phyloP scores from a whole-genome alignment of 2,329 filamentous ascomycete species.

The Myriosclerotinia scirpicola region DNA sequence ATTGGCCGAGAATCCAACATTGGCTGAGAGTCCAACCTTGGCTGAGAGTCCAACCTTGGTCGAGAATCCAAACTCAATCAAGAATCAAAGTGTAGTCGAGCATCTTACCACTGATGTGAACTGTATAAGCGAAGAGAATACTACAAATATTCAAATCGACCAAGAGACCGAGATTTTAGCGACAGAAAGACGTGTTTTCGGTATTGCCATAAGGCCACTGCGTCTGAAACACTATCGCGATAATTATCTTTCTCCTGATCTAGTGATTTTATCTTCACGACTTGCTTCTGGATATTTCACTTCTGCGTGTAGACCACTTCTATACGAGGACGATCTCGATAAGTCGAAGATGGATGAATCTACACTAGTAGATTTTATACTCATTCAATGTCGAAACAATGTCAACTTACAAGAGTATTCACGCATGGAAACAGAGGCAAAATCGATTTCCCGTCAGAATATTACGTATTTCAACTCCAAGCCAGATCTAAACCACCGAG shows the following conservation, averaged over 20 bases:
- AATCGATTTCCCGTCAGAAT: neutral
- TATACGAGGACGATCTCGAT: neutral
- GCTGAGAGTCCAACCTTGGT: too few species aligned
- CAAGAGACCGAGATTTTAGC: too few species aligned
- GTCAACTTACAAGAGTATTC: neutral
- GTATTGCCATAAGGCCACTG: neutral
- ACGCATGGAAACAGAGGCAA: neutral
- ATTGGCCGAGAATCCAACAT: too few species aligned
- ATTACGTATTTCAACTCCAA: neutral
- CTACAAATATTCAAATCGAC: too few species aligned
- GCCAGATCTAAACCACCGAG: neutral
- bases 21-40: too few species aligned
- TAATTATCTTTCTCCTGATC: neutral
- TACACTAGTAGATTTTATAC: neutral
- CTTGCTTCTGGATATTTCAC: neutral
- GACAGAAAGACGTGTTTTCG: neutral
- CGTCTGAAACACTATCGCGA: too few species aligned
- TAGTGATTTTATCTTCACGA: neutral
- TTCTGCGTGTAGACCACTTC: neutral
- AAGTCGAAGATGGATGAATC: neutral
- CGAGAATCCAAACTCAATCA: too few species aligned
- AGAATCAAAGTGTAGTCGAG: too few species aligned
- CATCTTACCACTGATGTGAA: too few species aligned
- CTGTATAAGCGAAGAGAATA: too few species aligned
- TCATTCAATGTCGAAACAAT: neutral